A percentile compares a stretch with the other conserved stretches of the same genome.
These are phyloP conservation scores for Penicillium cosmopolitanum DNA, from an alignment of 495 filamentous ascomycete genomes.

Conservation along the genomic window DNA sequence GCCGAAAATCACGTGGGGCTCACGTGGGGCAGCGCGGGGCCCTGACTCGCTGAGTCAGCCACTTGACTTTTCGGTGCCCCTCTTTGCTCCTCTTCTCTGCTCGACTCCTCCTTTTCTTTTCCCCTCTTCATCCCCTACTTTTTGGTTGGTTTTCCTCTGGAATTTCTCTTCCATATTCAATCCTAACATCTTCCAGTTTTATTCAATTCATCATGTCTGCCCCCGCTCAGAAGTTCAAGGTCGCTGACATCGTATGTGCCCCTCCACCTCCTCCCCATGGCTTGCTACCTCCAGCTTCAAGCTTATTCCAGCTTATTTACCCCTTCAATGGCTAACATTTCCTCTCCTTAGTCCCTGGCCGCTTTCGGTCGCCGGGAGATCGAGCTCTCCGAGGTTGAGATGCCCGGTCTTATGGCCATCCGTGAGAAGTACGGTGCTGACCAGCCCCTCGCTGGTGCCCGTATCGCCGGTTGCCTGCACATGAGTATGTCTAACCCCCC, in stretches of 20 bases:
- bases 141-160: slow-evolving; percentile 11
- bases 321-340: slow-evolving; percentile 26
- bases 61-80: slow-evolving; percentile 12
- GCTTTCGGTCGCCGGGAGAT: slow-evolving; percentile 99
- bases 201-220: slow-evolving; percentile 54
- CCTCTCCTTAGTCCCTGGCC: slow-evolving; percentile 67
- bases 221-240: slow-evolving; percentile 93
- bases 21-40: slow-evolving; percentile 5
- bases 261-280: background rate
- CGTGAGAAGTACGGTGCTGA: slow-evolving; percentile 86
- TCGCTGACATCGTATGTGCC: slow-evolving; percentile 83
- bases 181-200: slow-evolving; percentile 7
- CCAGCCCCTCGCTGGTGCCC: slow-evolving; percentile 88
- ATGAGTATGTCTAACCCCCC: slow-evolving; percentile 69
- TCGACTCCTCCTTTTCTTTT: slow-evolving; percentile 15
- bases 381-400: slow-evolving; percentile 97
- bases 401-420: slow-evolving; percentile 96
- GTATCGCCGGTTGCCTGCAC: slow-evolving; percentile 97
- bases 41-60: background rate
- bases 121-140: slow-evolving; percentile 9
- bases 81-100: slow-evolving; percentile 18
- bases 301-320: background rate
- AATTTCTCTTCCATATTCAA: slow-evolving; percentile 3
- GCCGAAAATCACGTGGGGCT: slow-evolving; percentile 8
- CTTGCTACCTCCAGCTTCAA: background rate